A percentile compares a stretch with the other conserved stretches of the same genome.
phyloP scores from a whole-genome alignment of 768 basidiomycete genomes.

The Serpula lacrymans region DNA sequence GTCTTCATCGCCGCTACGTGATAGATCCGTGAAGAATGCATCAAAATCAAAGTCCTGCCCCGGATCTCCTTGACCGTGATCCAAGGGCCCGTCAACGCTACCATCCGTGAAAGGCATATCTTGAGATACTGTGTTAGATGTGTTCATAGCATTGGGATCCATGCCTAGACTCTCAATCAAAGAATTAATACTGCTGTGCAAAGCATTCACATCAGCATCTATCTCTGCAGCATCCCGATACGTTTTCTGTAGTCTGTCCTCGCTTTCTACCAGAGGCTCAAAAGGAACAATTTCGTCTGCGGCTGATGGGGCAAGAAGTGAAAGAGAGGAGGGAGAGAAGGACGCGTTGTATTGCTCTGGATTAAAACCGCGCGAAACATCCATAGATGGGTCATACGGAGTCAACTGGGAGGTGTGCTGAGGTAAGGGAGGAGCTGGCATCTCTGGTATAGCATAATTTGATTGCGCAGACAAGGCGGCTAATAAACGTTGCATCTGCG shows the following conservation, averaged over 20 bases:
- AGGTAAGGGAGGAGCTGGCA: conserved; percentile 14
- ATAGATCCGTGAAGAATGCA: conserved; percentile 37
- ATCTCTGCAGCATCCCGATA: conserved; percentile 66
- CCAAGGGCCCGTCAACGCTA: conserved; percentile 10
- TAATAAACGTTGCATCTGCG: conserved; percentile 58
- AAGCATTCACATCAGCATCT: conserved; percentile 66
- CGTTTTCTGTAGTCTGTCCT: conserved; percentile 45
- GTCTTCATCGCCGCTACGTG: conserved; percentile 24
- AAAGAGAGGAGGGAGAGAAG: conserved; percentile 18
- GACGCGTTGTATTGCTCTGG: conserved; percentile 20
- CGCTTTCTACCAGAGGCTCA: conserved; percentile 33
- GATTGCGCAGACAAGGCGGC: conserved; percentile 34
- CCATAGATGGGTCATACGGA: conserved; percentile 21
- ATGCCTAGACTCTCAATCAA: conserved; percentile 71
- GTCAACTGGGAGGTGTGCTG: conserved; percentile 22
- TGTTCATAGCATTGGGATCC: conserved; percentile 41
- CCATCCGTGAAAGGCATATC: not conserved
- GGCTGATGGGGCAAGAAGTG: conserved; percentile 25
- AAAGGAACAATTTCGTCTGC: conserved; percentile 27
- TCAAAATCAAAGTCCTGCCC: conserved; percentile 36
- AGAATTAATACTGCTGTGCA: conserved; percentile 65
- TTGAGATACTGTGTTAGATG: no score
- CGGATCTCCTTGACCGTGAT: conserved; percentile 4
- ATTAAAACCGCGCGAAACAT: conserved; percentile 15
- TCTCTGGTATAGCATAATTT: conserved; percentile 18